Percentiles rank a stretch among this genome's conserved stretches.
Conservation (phyloP, 345 rosid species). For the Pistacia atlantica region DNA sequence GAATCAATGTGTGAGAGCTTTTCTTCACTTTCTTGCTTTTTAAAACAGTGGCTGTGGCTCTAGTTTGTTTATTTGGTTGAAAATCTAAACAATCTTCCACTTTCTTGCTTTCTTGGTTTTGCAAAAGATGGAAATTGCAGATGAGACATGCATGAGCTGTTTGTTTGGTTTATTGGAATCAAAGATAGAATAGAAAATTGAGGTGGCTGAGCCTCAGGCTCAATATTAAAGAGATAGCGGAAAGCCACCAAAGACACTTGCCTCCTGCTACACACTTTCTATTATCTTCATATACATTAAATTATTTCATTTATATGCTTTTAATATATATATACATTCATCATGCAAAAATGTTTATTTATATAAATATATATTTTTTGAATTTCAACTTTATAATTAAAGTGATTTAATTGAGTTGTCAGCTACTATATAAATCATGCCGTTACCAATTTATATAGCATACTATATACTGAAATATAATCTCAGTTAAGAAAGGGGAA, state of each 20-base stretch:
- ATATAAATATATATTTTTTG: too few species aligned
- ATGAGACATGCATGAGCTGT: conserved; percentile 19
- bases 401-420: too few species aligned
- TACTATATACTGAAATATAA: too few species aligned
- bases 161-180: too few species aligned
- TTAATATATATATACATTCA: too few species aligned
- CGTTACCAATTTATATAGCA: too few species aligned
- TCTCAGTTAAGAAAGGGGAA: too few species aligned
- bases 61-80: conserved; percentile 26
- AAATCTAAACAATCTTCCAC: conserved; percentile 35
- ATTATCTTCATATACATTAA: too few species aligned
- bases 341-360: too few species aligned
- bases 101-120: conserved; percentile 35
- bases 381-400: too few species aligned
- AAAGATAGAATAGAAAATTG: not conserved
- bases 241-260: conserved; percentile 18
- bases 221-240: not conserved
- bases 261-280: not conserved
- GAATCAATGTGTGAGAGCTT: not conserved
- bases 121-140: conserved; percentile 7
- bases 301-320: too few species aligned
- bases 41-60: conserved; percentile 26
- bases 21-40: conserved; percentile 38
- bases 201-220: not conserved
- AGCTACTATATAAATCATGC: too few species aligned